phyloP scores from a whole-genome alignment of 2,329 filamentous ascomycete genomes.

The Cladosporium sp. region DNA sequence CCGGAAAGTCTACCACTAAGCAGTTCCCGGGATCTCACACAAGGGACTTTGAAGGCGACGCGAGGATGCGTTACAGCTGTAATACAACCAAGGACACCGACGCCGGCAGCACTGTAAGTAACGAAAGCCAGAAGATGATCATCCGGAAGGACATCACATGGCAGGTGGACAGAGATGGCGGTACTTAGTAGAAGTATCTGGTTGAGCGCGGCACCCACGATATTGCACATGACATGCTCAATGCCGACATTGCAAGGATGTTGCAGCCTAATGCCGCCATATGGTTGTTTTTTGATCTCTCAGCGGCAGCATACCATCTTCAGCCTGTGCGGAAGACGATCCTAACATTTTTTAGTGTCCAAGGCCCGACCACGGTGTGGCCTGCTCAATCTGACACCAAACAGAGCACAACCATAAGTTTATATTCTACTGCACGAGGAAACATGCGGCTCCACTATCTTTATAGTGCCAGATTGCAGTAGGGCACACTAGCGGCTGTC shows the following conservation, averaged over 20 bases:
- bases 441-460: neutral
- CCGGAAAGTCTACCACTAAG: neutral
- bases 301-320: too few species aligned
- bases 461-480: neutral
- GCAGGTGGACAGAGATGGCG: neutral
- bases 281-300: too few species aligned
- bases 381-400: too few species aligned
- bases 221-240: too few species aligned
- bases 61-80: neutral
- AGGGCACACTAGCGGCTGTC: neutral
- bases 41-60: neutral
- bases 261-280: too few species aligned
- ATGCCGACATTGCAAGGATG: too few species aligned
- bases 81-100: neutral
- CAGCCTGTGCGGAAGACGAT: too few species aligned
- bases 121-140: conserved; percentile 7
- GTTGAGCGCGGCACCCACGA: neutral
- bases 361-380: too few species aligned
- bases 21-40: neutral
- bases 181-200: neutral
- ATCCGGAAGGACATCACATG: neutral
- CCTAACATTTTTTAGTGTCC: too few species aligned
- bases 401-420: too few species aligned
- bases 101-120: neutral
- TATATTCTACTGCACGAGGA: too few species aligned